Evolutionary conservation across 2,329 filamentous ascomycete species (phyloP).

Genomic region (Xylaria sp.): DNA sequence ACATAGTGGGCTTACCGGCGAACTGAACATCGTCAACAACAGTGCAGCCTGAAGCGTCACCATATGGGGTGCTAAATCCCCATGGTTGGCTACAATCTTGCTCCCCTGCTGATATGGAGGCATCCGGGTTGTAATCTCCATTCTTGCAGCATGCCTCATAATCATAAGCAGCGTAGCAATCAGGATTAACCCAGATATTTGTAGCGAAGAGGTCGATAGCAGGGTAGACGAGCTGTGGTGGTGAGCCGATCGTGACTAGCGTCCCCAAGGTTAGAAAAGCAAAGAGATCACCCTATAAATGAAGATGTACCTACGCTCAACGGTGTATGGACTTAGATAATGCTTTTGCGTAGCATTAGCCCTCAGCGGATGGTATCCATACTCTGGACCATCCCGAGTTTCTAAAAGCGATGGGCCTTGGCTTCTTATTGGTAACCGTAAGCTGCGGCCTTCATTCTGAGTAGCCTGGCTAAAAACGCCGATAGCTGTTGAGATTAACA

Average conservation of each 20-base stretch:
- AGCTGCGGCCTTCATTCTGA: conserved; percentile 8
- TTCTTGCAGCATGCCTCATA: conserved; percentile 20
- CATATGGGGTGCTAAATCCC: conserved; percentile 8
- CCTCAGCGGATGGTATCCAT: conserved; percentile 17
- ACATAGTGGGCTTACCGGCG: conserved; percentile 16
- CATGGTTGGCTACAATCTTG: conserved; percentile 18
- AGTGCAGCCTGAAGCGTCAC: conserved; percentile 24
- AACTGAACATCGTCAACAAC: conserved; percentile 27
- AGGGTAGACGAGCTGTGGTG: conserved; percentile 25
- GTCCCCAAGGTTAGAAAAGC: background rate
- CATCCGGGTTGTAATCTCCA: conserved; percentile 24
- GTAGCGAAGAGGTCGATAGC: conserved; percentile 27
- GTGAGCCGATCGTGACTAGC: conserved; percentile 27
- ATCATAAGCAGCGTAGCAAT: conserved; percentile 18
- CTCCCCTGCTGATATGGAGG: conserved; percentile 11
- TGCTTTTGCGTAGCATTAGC: conserved; percentile 23
- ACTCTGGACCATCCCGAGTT: conserved; percentile 17
- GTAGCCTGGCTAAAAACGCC: conserved; percentile 6
- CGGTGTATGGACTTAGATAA: conserved; percentile 31
- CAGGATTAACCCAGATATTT: conserved; percentile 30
- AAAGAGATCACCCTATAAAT: background rate
- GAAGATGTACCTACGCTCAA: conserved; percentile 17
- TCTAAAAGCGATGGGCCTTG: background rate
- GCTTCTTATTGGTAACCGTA: conserved; percentile 19
- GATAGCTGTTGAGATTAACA: conserved; percentile 13